Evolutionary conservation across 2,329 filamentous ascomycete genomes (phyloP), one percentile per base, ranked within the genome.

Genomic region (Escovopsis weberi): DNA sequence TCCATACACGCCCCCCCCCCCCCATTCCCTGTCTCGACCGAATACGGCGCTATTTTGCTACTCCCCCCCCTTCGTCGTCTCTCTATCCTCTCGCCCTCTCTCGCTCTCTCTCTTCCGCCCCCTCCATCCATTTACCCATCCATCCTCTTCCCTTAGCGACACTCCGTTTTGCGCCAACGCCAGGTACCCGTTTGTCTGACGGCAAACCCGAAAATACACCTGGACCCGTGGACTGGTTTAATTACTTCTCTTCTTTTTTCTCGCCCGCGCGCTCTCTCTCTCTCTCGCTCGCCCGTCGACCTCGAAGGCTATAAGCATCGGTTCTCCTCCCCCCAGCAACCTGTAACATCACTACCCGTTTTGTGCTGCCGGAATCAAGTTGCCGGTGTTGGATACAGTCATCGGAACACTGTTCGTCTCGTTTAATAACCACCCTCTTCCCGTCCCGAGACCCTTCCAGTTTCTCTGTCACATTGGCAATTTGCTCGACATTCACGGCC

Each of bases 381-480:
- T 61, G 53, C 53, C 58, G 58, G 59, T 61, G 53, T 52, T 57
- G 58, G 18, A 23, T 7, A 15, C 35, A 37, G 23, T 37, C 18
- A 12, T 9, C 28, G 28, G 28, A 30, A 58, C 47, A 46, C 46
- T 50, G 53, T 47, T 56, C 55, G 52, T 50, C 53, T 57, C 50
- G 51, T 55, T 50, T 51, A 43, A 48, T 47, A 49, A 8, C 53
- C 47, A 46, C 50, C 48, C 50, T 48, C 54, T 30, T 50, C 48
- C 49, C 46, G 47, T 48, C 48, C 51, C 57, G 52, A 59, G 53
- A 57, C 55, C 55, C 42, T 45, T 48, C 53, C 54, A 56, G 51
- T 55, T 51, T 57, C 59, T 57, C 61, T 60, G 60, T 53, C 52
- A 57, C 53, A 49, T 55, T 58, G 54, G 52, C 51, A 55, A 49